Evolutionary conservation across 495 filamentous ascomycete genomes (phyloP).

Genomic region (Choiromyces venosus): DNA sequence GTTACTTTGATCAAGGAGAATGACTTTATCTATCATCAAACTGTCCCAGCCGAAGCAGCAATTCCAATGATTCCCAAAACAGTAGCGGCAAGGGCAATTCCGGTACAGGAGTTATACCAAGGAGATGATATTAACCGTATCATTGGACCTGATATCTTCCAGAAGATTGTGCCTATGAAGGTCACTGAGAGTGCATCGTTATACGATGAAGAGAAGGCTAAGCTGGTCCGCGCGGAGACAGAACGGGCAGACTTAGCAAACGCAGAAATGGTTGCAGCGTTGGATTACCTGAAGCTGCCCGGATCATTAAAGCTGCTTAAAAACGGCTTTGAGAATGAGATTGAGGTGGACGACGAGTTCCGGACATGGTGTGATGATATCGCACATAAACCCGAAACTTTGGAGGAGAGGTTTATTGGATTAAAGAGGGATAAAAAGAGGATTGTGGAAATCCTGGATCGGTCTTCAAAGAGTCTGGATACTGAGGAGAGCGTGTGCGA

Average conservation of each 20-base stretch:
- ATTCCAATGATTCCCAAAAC: slow-evolving; percentile 80
- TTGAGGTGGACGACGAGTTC: slow-evolving; percentile 84
- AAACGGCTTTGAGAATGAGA: slow-evolving; percentile 85
- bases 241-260: slow-evolving; percentile 87
- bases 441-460: slow-evolving; percentile 65
- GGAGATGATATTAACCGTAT: slow-evolving; percentile 95
- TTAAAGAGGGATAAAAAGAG: slow-evolving; percentile 70
- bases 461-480: slow-evolving; percentile 78
- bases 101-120: slow-evolving; percentile 92
- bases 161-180: slow-evolving; percentile 91
- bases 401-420: slow-evolving; percentile 66
- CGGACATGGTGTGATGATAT: slow-evolving; percentile 89
- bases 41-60: slow-evolving; percentile 74
- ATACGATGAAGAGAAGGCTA: slow-evolving; percentile 98
- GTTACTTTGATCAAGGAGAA: slow-evolving; percentile 79
- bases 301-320: slow-evolving; percentile 85
- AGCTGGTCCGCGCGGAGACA: slow-evolving; percentile 85
- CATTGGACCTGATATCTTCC: slow-evolving; percentile 93
- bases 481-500: slow-evolving; percentile 97
- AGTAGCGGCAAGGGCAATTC: slow-evolving; percentile 95
- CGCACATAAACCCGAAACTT: slow-evolving; percentile 65
- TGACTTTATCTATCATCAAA: slow-evolving; percentile 96
- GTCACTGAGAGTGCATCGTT: slow-evolving; percentile 95
- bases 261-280: slow-evolving; percentile 87
- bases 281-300: slow-evolving; percentile 90